Base-by-base conservation (phyloP, 768 basidiomycete species). In the Auriscalpium vulgare region DNA sequence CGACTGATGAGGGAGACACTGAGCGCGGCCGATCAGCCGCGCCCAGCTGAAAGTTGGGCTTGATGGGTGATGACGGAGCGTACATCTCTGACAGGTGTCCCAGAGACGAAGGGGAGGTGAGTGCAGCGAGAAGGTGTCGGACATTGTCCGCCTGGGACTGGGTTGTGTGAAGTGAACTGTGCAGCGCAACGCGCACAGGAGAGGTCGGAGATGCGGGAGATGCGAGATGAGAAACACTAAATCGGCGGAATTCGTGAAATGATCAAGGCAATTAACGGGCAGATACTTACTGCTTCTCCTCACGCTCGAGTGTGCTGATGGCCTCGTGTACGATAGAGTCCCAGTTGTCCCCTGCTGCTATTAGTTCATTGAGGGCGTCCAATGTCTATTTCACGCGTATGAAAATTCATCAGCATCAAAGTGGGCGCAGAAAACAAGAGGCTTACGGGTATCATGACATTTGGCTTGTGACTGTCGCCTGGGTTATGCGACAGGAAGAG, bases 31-130 rank as follows among this genome's bases (percentile, higher is more conserved):
- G 67, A 59, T 16, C 75, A 40, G 54, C 67, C 60, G 62, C 65
- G 59, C 57, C 63, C 59, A 74, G 29, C 34, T 58, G 29, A 66
- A 67, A 61, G 61, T 68, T 37, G 58, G 67, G 60, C 11, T 64
- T 65, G 11, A 65, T 58, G 4, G 87, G 85, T 0, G 85, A 88
- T 0, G 88, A 79, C 6, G 91, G 90, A 0, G 88, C 88, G 67
- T 93, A 93, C 91, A 93, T 93, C 70, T 90, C 90, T 10, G 87
- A 75, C 10, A 93, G 76, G 65, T 88, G 90, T 10, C 84, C 76
- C n/a, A 91, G 73, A 60, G 88, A 84, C 13, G 77, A 67, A 8
- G 87, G 84, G 8, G 79, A 81, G 0, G 90, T 85, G 47, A 93
- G 79, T 13, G 89, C 90, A 8, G 84, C 78, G 49, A 93, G 78